Conservation (phyloP, 129 eudicot species). For the Kitagawia praeruptora region DNA sequence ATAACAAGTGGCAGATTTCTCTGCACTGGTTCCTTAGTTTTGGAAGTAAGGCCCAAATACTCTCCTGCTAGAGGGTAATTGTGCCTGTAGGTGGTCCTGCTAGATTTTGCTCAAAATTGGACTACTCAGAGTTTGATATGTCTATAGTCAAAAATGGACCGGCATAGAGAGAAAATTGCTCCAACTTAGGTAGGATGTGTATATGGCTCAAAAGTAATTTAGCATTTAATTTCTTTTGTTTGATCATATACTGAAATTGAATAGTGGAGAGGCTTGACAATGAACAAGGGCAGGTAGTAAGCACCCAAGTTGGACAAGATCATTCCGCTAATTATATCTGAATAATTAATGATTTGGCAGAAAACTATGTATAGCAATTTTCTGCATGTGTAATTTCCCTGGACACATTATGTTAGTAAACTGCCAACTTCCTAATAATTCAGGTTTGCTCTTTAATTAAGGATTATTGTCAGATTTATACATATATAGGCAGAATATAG, state of each 20-base stretch:
- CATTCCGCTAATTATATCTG: not conserved
- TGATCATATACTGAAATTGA: not conserved
- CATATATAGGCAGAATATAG: too few relatives aligned
- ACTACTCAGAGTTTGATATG: not conserved
- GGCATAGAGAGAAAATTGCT: not conserved
- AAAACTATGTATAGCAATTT: not conserved
- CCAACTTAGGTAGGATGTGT: not conserved
- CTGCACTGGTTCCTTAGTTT: not conserved
- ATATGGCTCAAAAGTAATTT: conserved; percentile 1
- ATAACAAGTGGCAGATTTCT: not conserved
- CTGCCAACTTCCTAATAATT: not conserved
- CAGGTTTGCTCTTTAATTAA: not conserved
- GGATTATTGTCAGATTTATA: too few relatives aligned
- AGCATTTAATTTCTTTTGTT: not conserved
- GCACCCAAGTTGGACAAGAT: not conserved
- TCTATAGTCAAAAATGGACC: not conserved
- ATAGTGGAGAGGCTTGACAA: not conserved
- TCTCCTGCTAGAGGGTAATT: conserved; percentile 1
- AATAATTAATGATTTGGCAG: not conserved
- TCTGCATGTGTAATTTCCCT: not conserved
- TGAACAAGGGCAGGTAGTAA: not conserved
- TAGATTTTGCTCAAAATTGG: conserved; percentile 1
- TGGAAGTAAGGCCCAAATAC: not conserved
- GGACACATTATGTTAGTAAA: not conserved
- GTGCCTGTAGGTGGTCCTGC: conserved; percentile 11